A percentile compares a stretch with the other conserved stretches of the same genome.
Evolutionary conservation across 176 grass and related monocot genomes (phyloP).

Genomic region (Zoysia japonica): DNA sequence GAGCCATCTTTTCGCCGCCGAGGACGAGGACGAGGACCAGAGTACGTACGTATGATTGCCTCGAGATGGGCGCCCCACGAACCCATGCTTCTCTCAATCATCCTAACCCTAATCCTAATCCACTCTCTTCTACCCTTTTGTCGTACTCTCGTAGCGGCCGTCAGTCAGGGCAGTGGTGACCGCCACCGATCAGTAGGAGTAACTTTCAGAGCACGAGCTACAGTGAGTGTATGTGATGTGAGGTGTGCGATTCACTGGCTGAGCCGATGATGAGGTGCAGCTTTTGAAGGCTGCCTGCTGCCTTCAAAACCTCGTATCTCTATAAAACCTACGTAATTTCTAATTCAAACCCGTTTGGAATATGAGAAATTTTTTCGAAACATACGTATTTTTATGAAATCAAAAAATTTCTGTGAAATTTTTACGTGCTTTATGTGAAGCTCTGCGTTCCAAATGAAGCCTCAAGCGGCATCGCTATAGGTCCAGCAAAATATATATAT

Average conservation of each 20-base stretch:
- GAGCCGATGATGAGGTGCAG: background rate
- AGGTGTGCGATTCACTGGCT: background rate
- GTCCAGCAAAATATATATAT: too few relatives aligned
- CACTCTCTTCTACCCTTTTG: conserved; percentile 1
- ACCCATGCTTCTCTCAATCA: conserved; percentile 34
- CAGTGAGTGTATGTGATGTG: background rate
- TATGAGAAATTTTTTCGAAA: too few relatives aligned
- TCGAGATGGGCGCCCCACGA: conserved; percentile 41
- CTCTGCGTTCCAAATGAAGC: too few relatives aligned
- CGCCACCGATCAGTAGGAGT: conserved; percentile 10
- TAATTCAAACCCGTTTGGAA: too few relatives aligned
- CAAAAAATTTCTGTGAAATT: too few relatives aligned
- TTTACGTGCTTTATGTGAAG: too few relatives aligned
- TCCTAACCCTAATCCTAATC: conserved; percentile 14
- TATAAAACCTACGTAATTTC: too few relatives aligned
- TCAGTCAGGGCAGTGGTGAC: conserved; percentile 42
- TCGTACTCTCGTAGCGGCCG: conserved; percentile 14
- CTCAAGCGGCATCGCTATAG: too few relatives aligned
- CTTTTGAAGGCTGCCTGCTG: background rate
- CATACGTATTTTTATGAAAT: too few relatives aligned
- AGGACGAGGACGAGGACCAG: conserved; percentile 7
- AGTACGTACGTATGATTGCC: conserved; percentile 29
- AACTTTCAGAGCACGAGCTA: background rate
- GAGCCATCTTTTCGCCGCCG: background rate
- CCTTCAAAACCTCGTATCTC: too few relatives aligned